Evolutionary conservation across 257 asterid genomes (phyloP).

Genomic region (Nicotiana tabacum): DNA sequence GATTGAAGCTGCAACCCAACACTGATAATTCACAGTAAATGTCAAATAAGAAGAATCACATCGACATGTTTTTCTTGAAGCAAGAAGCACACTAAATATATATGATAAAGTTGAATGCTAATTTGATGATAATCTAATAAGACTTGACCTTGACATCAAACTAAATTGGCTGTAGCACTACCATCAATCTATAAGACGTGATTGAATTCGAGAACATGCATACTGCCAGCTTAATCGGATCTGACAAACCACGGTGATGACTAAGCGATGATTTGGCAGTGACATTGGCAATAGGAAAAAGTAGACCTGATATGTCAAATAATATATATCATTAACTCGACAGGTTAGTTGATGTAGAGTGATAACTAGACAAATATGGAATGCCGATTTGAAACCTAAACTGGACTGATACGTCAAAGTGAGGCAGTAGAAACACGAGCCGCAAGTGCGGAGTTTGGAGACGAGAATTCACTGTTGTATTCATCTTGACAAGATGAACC

Average conservation of each 20-base stretch:
- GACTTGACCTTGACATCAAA: background rate
- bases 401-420: background rate
- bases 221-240: background rate
- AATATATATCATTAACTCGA: background rate
- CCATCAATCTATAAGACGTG: background rate
- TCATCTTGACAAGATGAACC: background rate
- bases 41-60: constrained; percentile 9
- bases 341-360: background rate
- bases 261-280: background rate
- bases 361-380: background rate
- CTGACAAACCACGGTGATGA: background rate
- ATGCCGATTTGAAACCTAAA: background rate
- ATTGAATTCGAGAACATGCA: background rate
- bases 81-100: constrained; percentile 2
- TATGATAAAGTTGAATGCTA: background rate
- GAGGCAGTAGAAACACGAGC: background rate
- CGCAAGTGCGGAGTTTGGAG: background rate
- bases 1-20: constrained; percentile 42
- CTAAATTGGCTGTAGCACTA: background rate
- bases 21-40: constrained; percentile 26
- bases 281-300: background rate
- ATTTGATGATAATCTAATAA: background rate
- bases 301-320: background rate
- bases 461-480: background rate
- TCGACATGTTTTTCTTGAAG: background rate